phyloP scores from a whole-genome alignment of 1,284 basidiomycete species.

The Acaromyces ingoldii region DNA sequence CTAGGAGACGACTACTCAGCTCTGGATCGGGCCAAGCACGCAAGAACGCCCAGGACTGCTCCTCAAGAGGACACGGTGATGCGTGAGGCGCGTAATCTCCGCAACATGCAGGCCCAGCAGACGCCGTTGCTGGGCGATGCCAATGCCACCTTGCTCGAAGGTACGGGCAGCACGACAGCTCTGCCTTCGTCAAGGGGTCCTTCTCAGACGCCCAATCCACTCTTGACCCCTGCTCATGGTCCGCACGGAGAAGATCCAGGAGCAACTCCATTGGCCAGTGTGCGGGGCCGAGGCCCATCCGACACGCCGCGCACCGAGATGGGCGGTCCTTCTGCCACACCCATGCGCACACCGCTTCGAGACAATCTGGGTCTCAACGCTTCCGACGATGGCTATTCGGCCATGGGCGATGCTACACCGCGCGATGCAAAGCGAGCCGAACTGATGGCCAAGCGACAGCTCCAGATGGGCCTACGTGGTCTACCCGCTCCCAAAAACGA shows the following conservation, averaged over 20 bases:
- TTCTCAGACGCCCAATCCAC: conserved; percentile 92
- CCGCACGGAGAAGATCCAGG: conserved; percentile 3
- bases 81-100: conserved; percentile 87
- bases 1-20: conserved; percentile 90
- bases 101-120: conserved; percentile 84
- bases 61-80: conserved; percentile 61
- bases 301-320: conserved; percentile 44
- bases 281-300: conserved; percentile 46
- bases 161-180: conserved; percentile 69
- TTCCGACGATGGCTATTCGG: conserved; percentile 15
- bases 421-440: conserved; percentile 22
- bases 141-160: conserved; percentile 84
- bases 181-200: conserved; percentile 50
- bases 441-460: conserved; percentile 52
- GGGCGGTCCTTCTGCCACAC: conserved; percentile 45
- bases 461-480: conserved; percentile 74
- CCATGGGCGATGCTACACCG: conserved; percentile 22
- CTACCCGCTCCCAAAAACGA: conserved; percentile 95
- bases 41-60: conserved; percentile 84
- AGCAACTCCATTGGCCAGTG: conserved; percentile 68
- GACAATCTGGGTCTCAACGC: conserved; percentile 84
- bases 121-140: conserved; percentile 94
- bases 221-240: conserved; percentile 62
- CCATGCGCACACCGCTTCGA: conserved; percentile 81
- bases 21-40: conserved; percentile 78